Conservation (phyloP, 2,329 filamentous ascomycete genomes). For the Venturiaceae sp. region DNA sequence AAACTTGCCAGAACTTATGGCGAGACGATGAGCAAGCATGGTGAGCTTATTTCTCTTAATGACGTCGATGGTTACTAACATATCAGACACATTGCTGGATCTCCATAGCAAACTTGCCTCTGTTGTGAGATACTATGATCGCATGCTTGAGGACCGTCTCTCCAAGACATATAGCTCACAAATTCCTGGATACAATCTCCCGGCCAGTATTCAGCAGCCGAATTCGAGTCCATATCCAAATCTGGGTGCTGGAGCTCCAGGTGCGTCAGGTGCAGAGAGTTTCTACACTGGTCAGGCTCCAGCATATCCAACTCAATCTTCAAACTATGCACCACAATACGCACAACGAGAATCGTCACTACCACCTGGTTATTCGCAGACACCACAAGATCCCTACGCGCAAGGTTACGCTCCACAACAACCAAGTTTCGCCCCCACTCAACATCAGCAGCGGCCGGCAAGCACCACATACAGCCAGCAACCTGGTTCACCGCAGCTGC, state of each 20-base stretch:
- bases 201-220: slow-evolving; percentile 9
- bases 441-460: slow-evolving; percentile 12
- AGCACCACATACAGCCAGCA: slow-evolving; percentile 17
- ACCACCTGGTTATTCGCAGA: slow-evolving; percentile 20
- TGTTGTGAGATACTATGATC: slow-evolving; percentile 93
- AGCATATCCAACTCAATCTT: slow-evolving; percentile 29
- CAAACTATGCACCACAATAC: slow-evolving; percentile 40
- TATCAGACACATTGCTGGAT: slow-evolving; percentile 77
- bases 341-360: slow-evolving; percentile 23
- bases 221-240: slow-evolving; percentile 21
- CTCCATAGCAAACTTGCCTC: slow-evolving; percentile 92
- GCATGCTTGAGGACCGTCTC: slow-evolving; percentile 92
- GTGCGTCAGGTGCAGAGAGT: slow-evolving; percentile 55
- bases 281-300: slow-evolving; percentile 65
- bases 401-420: slow-evolving; percentile 23
- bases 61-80: too few relatives aligned
- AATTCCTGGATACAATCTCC: slow-evolving; percentile 28
- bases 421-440: slow-evolving; percentile 1
- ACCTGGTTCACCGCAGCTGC: slow-evolving; percentile 21
- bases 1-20: slow-evolving; percentile 94
- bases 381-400: slow-evolving; percentile 29
- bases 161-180: slow-evolving; percentile 89
- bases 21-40: slow-evolving; percentile 99
- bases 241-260: slow-evolving; percentile 47
- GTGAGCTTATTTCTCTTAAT: slow-evolving; percentile 42